Evolutionary conservation across 306 rosid species (phyloP).

Genomic region (Benincasa hispida): DNA sequence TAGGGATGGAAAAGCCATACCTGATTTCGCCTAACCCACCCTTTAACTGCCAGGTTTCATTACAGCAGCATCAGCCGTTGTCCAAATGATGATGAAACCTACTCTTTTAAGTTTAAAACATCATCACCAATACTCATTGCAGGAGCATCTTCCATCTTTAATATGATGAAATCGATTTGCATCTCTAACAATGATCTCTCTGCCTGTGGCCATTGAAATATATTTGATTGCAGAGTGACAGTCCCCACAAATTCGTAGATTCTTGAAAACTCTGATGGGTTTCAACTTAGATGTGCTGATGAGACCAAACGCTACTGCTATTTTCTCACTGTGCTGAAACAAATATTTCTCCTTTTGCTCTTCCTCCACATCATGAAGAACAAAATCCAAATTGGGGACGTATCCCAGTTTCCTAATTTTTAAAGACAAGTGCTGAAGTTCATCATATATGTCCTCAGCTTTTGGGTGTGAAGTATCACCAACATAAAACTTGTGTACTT

Average conservation of each 20-base stretch:
- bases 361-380: slow-evolving; percentile 61
- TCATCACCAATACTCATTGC: slow-evolving; percentile 53
- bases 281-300: slow-evolving; percentile 29
- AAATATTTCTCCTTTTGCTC: slow-evolving; percentile 46
- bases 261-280: slow-evolving; percentile 49
- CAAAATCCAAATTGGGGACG: slow-evolving; percentile 45
- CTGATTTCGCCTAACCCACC: neutral
- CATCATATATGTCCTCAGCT: slow-evolving; percentile 38
- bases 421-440: slow-evolving; percentile 27
- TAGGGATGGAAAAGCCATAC: neutral
- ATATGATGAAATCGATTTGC: slow-evolving; percentile 54
- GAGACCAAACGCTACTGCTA: slow-evolving; percentile 55
- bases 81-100: neutral
- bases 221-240: slow-evolving; percentile 50
- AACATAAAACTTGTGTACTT: slow-evolving; percentile 43
- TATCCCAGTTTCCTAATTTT: slow-evolving; percentile 42
- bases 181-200: slow-evolving; percentile 56
- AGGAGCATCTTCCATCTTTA: slow-evolving; percentile 49
- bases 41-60: neutral
- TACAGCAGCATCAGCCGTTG: neutral
- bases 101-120: neutral
- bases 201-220: slow-evolving; percentile 36
- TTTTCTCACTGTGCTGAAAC: slow-evolving; percentile 59
- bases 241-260: slow-evolving; percentile 50
- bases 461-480: slow-evolving; percentile 58